Evolutionary conservation across 2,329 filamentous ascomycete genomes (phyloP).

Genomic region (Penicillium sp.): DNA sequence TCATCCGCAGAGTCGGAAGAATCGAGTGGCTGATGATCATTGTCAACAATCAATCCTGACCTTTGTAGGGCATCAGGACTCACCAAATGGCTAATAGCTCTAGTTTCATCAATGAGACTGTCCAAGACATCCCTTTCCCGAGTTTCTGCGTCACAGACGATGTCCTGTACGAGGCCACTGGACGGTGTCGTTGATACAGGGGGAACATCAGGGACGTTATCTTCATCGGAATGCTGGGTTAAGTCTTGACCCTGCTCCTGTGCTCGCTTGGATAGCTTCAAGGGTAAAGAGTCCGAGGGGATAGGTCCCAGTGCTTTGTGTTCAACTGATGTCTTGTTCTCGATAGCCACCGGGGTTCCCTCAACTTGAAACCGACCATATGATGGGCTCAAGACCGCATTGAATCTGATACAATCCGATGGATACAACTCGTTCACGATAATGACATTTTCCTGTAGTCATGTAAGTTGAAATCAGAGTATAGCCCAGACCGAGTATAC

Average conservation of each 20-base stretch:
- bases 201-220: neutral
- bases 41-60: neutral
- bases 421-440: conserved; percentile 72
- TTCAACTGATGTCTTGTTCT: conserved; percentile 9
- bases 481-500: neutral
- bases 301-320: conserved; percentile 3
- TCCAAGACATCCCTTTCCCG: conserved; percentile 58
- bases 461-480: conserved; percentile 12
- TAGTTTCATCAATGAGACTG: conserved; percentile 63
- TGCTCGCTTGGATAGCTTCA: conserved; percentile 30
- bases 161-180: neutral
- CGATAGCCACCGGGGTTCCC: conserved; percentile 16
- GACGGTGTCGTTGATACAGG: neutral
- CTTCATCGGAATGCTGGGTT: conserved; percentile 12
- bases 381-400: conserved; percentile 58
- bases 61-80: conserved; percentile 1
- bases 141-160: conserved; percentile 3
- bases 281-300: conserved; percentile 20
- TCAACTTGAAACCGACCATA: conserved; percentile 52
- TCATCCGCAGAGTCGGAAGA: conserved; percentile 29
- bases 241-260: conserved; percentile 14
- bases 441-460: conserved; percentile 28
- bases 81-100: conserved; percentile 59
- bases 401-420: conserved; percentile 65
- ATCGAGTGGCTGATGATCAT: conserved; percentile 36